These are phyloP conservation scores for Thermochaetoides dissita DNA, from an alignment of 2,329 filamentous ascomycete genomes.

Conservation along the genomic window DNA sequence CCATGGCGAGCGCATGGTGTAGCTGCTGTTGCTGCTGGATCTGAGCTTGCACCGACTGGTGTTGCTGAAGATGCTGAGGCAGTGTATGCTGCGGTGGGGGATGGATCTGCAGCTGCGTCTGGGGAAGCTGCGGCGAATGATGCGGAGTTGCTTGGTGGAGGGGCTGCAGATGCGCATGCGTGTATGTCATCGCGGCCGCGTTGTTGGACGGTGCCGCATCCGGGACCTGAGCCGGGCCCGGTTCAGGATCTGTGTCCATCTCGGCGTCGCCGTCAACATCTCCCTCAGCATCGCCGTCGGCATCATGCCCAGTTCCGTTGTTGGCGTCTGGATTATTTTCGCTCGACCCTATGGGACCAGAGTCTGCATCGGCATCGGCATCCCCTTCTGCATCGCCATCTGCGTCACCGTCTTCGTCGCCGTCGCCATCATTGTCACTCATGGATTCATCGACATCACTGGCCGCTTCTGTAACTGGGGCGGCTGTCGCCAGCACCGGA, in stretches of 20 bases:
- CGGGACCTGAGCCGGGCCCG: no score
- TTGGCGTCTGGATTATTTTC: slow-evolving; percentile 32
- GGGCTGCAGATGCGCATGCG: no score
- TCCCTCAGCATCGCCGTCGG: slow-evolving; percentile 21
- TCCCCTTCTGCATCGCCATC: slow-evolving; percentile 19
- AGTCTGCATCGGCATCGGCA: slow-evolving; percentile 21
- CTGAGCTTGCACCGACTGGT: slow-evolving; percentile 14
- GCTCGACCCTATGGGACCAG: slow-evolving; percentile 35
- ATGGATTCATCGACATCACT: no score
- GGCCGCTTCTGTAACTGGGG: no score
- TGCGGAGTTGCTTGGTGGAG: no score
- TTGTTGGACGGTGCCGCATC: no score
- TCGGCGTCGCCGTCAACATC: slow-evolving; percentile 25
- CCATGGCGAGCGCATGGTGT: slow-evolving; percentile 24
- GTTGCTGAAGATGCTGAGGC: slow-evolving; percentile 19
- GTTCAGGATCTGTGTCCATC: slow-evolving; percentile 39
- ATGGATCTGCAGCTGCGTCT: no score
- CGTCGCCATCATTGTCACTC: neutral
- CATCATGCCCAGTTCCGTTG: slow-evolving; percentile 39
- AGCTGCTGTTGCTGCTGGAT: slow-evolving; percentile 21
- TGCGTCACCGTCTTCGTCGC: slow-evolving; percentile 25
- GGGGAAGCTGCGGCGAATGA: no score
- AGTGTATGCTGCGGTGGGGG: slow-evolving; percentile 17
- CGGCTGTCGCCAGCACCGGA: no score
- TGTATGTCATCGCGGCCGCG: no score